These are phyloP conservation scores for Sarocladium strictum DNA, from an alignment of 2,329 filamentous ascomycete species.

Conservation along the genomic window DNA sequence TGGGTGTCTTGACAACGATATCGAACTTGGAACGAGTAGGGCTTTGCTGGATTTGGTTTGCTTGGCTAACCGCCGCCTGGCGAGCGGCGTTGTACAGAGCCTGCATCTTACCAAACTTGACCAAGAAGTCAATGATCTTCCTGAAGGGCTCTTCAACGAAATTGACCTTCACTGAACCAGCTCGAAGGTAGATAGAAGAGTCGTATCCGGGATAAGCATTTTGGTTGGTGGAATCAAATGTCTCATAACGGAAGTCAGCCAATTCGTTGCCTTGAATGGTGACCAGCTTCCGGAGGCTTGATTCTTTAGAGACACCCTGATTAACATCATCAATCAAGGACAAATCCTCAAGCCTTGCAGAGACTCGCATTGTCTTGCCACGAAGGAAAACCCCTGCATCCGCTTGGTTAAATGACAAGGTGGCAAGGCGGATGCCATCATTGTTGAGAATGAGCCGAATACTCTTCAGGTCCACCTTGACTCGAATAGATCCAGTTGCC, in stretches of 20 bases:
- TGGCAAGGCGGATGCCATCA: constrained; percentile 90
- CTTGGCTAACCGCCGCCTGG: constrained; percentile 89
- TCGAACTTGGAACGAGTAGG: constrained; percentile 91
- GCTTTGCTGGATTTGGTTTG: constrained; percentile 86
- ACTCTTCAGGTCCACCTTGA: constrained; percentile 89
- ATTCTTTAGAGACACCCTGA: constrained; percentile 75
- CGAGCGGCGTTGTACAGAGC: constrained; percentile 96
- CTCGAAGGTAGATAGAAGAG: constrained; percentile 81
- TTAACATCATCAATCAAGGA: constrained; percentile 92
- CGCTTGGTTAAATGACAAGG: constrained; percentile 84
- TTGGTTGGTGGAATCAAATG: constrained; percentile 67
- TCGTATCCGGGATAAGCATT: constrained; percentile 89
- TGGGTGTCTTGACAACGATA: constrained; percentile 87
- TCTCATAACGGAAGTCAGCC: constrained; percentile 96
- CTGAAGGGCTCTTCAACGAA: constrained; percentile 96
- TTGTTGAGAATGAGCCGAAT: constrained; percentile 95
- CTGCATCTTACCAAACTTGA: constrained; percentile 99
- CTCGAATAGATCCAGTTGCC: constrained; percentile 69
- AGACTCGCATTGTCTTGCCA: constrained; percentile 80
- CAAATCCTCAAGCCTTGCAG: constrained; percentile 79
- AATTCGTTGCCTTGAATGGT: constrained; percentile 94
- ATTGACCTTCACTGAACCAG: constrained; percentile 93
- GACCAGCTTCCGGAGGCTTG: constrained; percentile 77
- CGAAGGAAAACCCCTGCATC: constrained; percentile 86
- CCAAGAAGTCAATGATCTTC: constrained; percentile 94